Evolutionary conservation across 306 rosid genomes (phyloP), one percentile per base, ranked within the genome.

Genomic region (Inga oerstediana): DNA sequence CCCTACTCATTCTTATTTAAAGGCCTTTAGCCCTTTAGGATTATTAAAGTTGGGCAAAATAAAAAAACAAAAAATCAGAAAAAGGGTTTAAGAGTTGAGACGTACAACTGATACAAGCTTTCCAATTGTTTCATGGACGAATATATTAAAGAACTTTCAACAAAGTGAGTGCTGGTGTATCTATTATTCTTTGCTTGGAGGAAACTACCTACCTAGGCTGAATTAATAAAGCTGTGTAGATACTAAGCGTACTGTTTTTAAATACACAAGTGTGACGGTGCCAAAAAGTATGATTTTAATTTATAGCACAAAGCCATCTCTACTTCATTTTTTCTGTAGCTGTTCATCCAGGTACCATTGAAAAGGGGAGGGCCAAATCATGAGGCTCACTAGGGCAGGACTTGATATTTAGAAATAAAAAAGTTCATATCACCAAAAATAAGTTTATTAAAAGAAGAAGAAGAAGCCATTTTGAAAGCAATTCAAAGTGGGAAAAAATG

Each of bases 1-100:
- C 19, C 70, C 70, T 13, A 30, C 69, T 27, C 39, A 24, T 66
- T 6, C 27, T 66, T 37, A 22, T 77, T 83, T 77, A 58, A 71
- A 30, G 66, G 45, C 52, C 74, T 82, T 56, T 70, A 76, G 37
- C 37, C 52, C 74, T 82, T 56, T 70, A 76, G 37, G 48, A 56
- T 20, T 34, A 34, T 17, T 58, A 46, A 73, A 74, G 70, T 81
- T 52, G 69, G 58, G 49, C 7, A 68, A 16, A 41, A 24, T 10
- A 10, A 24, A 69, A 19, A 41, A 3, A 24, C 27, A 4, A 22
- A 27, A 72, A 20, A 30, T 52, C 37, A 11, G 2, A 24, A 24
- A 74, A 74, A 74, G 49, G 32, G 52, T 62, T 56, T 56, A n/a
- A 72, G 49, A 9, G 43, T 39, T 37, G 30, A 46, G 15, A 11